Percentiles rank a stretch among this genome's conserved stretches.
These are phyloP conservation scores for Hortiboletus campestris DNA, from an alignment of 768 basidiomycete genomes.

Conservation along the genomic window DNA sequence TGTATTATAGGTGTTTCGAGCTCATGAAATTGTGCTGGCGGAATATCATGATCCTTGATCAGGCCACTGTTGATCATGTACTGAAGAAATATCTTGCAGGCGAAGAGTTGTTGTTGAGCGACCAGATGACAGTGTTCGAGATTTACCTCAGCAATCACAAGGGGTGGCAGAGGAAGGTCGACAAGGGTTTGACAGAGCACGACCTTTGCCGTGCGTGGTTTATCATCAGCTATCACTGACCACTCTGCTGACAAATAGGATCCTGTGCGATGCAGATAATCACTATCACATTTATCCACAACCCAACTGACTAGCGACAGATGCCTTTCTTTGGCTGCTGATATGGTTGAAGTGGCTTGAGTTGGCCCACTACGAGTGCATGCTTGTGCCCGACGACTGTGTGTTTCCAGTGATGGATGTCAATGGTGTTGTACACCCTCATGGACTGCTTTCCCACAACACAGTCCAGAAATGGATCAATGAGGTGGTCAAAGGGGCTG, in stretches of 20 bases:
- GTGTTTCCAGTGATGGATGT: constrained; percentile 31
- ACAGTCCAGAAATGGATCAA: constrained; percentile 28
- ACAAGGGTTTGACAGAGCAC: constrained; percentile 24
- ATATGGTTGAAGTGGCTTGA: constrained; percentile 18
- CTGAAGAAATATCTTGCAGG: constrained; percentile 1
- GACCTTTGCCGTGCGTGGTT: constrained; percentile 10
- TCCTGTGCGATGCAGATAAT: constrained; percentile 17
- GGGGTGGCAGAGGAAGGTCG: constrained; percentile 25
- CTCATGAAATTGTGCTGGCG: constrained; percentile 21
- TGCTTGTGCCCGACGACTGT: constrained; percentile 26
- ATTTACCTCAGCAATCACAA: constrained; percentile 22
- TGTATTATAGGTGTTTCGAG: constrained; percentile 30
- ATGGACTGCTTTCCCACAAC: constrained; percentile 28
- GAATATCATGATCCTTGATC: constrained; percentile 15
- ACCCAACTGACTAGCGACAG: constrained; percentile 29
- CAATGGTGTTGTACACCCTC: constrained; percentile 13
- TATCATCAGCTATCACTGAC: neutral
- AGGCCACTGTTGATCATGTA: neutral
- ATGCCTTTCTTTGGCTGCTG: constrained; percentile 30
- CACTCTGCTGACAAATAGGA: neutral
- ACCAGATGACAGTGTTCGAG: constrained; percentile 17
- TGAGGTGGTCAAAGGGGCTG: constrained; percentile 17
- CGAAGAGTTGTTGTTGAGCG: constrained; percentile 1
- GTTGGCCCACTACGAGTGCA: neutral
- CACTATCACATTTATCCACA: constrained; percentile 36